Evolutionary conservation across 805 yeast genomes (phyloP), one percentile per base, ranked within the genome.

Genomic region (Candida vartiovaarae): DNA sequence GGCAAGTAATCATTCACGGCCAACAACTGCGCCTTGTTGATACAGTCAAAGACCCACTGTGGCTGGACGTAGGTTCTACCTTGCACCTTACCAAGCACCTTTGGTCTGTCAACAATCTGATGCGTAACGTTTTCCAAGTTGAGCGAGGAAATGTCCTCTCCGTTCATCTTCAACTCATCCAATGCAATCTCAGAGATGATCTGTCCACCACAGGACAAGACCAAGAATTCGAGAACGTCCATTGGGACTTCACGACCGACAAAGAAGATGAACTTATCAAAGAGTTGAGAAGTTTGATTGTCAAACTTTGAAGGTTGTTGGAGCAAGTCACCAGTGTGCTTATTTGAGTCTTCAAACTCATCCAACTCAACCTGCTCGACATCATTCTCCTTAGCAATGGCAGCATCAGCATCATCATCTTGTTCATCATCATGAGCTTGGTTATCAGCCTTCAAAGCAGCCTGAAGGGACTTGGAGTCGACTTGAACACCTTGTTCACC

Each of bases 1-100:
- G 96, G 96, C 36, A 95, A 84, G 61, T 93, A 93, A 43, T 73
- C 74, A 43, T 82, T 80, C 24, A 87, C 96, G 20, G 93, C 78
- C 47, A 84, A 71, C 48, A 93, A 71, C 47, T 76, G 71, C 40
- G 78, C 76, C 66, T 84, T 83, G 70, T 93, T 93, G 48, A 93
- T 69, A 58, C 84, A 82, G 63, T 93, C 99, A 63, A 93, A 90
- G 29, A 93, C 73, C 99, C 99, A 93, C 71, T 93, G 99, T 20
- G 99, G 99, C 68, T 93, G 99, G 39, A 91, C 64, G 60, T 93
- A 93, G 0, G 95, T 86, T 71, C 98, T 80, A 41, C 96, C 96
- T 48, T 88, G 84, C 36, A 89, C 87, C 61, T 82, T 86, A 50
- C 78, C 74, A 28, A 73, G 61, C 36, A 91, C 65, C 57, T 80